These are phyloP conservation scores for Mucor piriformis DNA, from an alignment of 371 early-diverging fungal genomes.

Conservation along the genomic window DNA sequence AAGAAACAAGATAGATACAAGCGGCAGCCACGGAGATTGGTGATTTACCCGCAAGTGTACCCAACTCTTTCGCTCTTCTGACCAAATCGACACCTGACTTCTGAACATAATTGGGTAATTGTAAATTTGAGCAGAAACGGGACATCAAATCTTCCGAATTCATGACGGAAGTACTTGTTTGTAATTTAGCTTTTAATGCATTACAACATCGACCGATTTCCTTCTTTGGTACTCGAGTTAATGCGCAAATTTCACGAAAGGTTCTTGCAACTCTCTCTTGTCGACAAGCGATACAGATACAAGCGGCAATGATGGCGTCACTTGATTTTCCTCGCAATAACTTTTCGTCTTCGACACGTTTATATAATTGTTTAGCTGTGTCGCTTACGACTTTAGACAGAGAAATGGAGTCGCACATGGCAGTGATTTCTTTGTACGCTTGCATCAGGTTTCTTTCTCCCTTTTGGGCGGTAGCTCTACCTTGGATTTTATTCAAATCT, in stretches of 20 bases:
- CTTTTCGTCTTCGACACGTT: conserved; percentile 86
- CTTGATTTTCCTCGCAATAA: conserved; percentile 85
- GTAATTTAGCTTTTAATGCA: conserved; percentile 67
- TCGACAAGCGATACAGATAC: conserved; percentile 96
- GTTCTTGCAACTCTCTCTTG: conserved; percentile 92
- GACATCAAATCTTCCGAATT: conserved; percentile 78
- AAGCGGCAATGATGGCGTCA: conserved; percentile 94
- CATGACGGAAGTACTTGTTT: conserved; percentile 66
- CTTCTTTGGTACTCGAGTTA: conserved; percentile 91
- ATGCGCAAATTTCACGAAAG: conserved; percentile 95
- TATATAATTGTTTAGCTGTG: conserved; percentile 95
- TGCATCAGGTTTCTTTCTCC: conserved; percentile 83
- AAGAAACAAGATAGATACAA: conserved; percentile 82
- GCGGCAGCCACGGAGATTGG: conserved; percentile 92
- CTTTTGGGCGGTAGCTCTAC: conserved; percentile 68
- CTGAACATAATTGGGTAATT: conserved; percentile 70
- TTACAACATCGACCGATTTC: conserved; percentile 90
- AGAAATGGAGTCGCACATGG: conserved; percentile 89
- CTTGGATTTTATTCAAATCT: conserved; percentile 76
- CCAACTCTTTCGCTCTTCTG: conserved; percentile 72
- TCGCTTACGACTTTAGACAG: conserved; percentile 87
- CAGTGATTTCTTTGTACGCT: conserved; percentile 90
- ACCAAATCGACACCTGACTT: conserved; percentile 72
- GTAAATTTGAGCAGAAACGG: conserved; percentile 84
- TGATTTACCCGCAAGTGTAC: conserved; percentile 87